Percentiles rank a stretch among this genome's conserved stretches.
phyloP scores from a whole-genome alignment of 805 yeast genomes.

The Starmera amethionina region DNA sequence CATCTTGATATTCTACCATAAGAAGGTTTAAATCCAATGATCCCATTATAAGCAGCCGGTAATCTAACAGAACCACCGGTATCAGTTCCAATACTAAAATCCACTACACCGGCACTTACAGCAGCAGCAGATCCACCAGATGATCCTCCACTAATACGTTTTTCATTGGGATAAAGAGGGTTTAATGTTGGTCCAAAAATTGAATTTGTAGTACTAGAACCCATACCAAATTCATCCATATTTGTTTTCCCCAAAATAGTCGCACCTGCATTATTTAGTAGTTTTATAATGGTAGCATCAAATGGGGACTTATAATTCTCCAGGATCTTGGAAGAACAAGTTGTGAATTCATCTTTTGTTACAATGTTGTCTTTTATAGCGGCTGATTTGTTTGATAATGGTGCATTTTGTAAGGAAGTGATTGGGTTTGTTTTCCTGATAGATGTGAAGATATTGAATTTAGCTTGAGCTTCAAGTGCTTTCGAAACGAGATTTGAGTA shows the following conservation, averaged over 20 bases:
- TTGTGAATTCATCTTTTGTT: conserved; percentile 56
- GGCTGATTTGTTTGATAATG: conserved; percentile 15
- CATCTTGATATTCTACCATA: conserved; percentile 87
- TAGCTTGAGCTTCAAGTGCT: conserved; percentile 14
- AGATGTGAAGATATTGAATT: conserved; percentile 33
- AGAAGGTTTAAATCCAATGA: conserved; percentile 84
- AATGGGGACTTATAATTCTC: conserved; percentile 60
- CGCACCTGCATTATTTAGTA: conserved; percentile 45
- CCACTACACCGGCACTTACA: conserved; percentile 62
- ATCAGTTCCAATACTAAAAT: conserved; percentile 84
- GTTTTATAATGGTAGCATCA: conserved; percentile 60
- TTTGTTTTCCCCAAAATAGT: conserved; percentile 71
- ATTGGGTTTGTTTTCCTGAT: conserved; percentile 6
- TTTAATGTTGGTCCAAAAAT: conserved; percentile 49
- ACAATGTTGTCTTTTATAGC: conserved; percentile 79
- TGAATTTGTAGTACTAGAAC: conserved; percentile 55
- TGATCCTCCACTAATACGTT: conserved; percentile 73
- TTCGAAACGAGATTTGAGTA: conserved; percentile 4
- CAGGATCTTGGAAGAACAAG: conserved; percentile 69
- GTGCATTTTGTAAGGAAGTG: neutral
- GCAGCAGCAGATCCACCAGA: conserved; percentile 96
- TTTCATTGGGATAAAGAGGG: conserved; percentile 31
- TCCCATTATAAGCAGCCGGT: conserved; percentile 83
- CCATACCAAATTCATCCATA: conserved; percentile 98
- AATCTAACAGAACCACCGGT: conserved; percentile 95